These are phyloP conservation scores for Chaetomium olivaceum DNA, from an alignment of 2,329 filamentous ascomycete species.

Conservation along the genomic window DNA sequence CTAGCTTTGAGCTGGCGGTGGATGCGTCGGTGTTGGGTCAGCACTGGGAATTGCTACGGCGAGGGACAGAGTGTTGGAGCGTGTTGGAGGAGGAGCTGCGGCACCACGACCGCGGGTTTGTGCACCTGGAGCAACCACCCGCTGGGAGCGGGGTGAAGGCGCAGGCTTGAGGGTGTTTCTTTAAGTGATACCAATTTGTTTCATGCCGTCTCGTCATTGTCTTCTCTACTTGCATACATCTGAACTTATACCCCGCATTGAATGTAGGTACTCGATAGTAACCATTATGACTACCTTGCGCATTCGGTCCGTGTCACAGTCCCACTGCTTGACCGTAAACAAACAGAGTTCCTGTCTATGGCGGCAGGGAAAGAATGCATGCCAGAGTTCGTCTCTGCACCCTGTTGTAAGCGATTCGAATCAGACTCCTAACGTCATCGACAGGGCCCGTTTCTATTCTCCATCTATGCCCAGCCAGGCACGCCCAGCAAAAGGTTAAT, in stretches of 20 bases:
- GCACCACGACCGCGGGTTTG: slow-evolving; percentile 10
- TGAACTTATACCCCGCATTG: background rate
- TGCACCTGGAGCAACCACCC: slow-evolving; percentile 22
- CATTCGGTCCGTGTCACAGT: no score
- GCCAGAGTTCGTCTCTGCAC: no score
- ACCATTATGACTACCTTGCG: no score
- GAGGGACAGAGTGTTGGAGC: slow-evolving; percentile 29
- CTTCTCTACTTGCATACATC: background rate
- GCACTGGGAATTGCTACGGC: slow-evolving; percentile 65
- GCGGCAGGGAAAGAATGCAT: no score
- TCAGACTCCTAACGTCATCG: no score
- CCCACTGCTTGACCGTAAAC: no score
- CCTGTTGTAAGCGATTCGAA: no score
- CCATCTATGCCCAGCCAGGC: no score
- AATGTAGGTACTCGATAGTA: background rate
- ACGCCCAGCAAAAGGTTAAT: no score
- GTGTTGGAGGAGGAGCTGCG: slow-evolving; percentile 18
- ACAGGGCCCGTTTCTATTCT: no score
- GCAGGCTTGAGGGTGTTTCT: slow-evolving; percentile 1
- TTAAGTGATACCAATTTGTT: slow-evolving; percentile 2
- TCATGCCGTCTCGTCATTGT: background rate
- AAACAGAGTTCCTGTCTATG: no score
- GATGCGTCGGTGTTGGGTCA: slow-evolving; percentile 58
- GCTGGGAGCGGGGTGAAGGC: background rate
- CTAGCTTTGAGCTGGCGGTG: slow-evolving; percentile 78